These are phyloP conservation scores for Solanum aculeatissimum DNA, from an alignment of 305 asterid species.

Conservation along the genomic window DNA sequence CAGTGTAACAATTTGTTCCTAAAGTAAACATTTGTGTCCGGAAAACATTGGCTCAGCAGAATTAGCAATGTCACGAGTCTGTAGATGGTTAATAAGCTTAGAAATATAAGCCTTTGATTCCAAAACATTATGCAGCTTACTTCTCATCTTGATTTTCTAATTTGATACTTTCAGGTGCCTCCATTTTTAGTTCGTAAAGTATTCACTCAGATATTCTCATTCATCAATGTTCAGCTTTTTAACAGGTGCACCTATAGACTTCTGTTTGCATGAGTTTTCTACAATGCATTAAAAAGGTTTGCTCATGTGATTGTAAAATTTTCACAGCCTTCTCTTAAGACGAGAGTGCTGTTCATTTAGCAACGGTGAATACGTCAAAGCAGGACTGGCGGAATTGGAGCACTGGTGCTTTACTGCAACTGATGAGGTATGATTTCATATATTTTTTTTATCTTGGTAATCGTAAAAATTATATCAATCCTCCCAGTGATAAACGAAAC, in stretches of 20 bases:
- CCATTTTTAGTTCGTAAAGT: constrained; percentile 62
- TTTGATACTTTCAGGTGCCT: constrained; percentile 26
- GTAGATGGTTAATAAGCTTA: neutral
- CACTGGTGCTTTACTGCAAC: constrained; percentile 54
- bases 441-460: neutral
- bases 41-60: neutral
- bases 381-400: constrained; percentile 58
- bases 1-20: neutral
- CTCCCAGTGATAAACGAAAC: neutral
- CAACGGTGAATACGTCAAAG: constrained; percentile 60
- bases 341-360: constrained; percentile 65
- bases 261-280: constrained; percentile 1
- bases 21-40: neutral
- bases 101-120: neutral
- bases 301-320: neutral
- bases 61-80: neutral
- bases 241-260: constrained; percentile 34
- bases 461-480: neutral
- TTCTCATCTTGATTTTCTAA: neutral
- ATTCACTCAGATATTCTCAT: constrained; percentile 61
- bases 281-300: neutral
- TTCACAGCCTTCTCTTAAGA: constrained; percentile 43
- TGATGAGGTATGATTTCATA: constrained; percentile 33
- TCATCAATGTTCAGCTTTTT: constrained; percentile 55
- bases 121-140: neutral